phyloP scores from a whole-genome alignment of 352 stramenopile genomes.

The Elongisporangium anandrum region DNA sequence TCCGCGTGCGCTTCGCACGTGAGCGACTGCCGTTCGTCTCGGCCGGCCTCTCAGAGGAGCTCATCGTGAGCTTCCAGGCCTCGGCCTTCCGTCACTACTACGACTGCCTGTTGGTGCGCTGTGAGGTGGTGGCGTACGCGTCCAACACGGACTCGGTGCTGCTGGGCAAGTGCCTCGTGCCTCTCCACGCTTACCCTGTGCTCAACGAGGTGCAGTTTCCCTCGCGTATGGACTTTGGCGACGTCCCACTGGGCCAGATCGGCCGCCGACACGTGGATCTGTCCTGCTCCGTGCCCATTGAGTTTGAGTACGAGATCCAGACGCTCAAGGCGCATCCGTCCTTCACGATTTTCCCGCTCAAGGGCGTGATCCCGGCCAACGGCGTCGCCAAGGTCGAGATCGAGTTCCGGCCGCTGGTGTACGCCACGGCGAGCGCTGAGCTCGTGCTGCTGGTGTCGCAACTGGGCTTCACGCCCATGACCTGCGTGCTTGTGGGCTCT shows the following conservation, averaged over 20 bases:
- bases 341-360: conserved; percentile 73
- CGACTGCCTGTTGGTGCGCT: conserved; percentile 77
- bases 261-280: conserved; percentile 39
- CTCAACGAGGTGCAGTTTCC: conserved; percentile 78
- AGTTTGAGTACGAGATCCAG: conserved; percentile 84
- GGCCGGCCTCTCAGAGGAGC: conserved; percentile 69
- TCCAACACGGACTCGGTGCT: conserved; percentile 39
- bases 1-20: conserved; percentile 45
- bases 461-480: conserved; percentile 59
- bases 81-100: conserved; percentile 80
- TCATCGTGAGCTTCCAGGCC: conserved; percentile 70
- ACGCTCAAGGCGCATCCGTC: conserved; percentile 60
- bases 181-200: conserved; percentile 86
- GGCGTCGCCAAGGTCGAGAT: conserved; percentile 61
- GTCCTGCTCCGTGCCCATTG: conserved; percentile 77
- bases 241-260: conserved; percentile 42
- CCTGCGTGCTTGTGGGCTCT: conserved; percentile 60
- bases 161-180: conserved; percentile 51
- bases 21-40: conserved; percentile 65
- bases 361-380: conserved; percentile 66
- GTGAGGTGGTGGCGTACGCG: conserved; percentile 66
- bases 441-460: conserved; percentile 76
- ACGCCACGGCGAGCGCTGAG: conserved; percentile 59
- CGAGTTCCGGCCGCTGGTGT: conserved; percentile 63
- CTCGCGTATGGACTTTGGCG: conserved; percentile 78